Percentiles rank a stretch among this genome's conserved stretches.
Evolutionary conservation across 495 filamentous ascomycete genomes (phyloP).

Genomic region (Annulohypoxylon stygium): DNA sequence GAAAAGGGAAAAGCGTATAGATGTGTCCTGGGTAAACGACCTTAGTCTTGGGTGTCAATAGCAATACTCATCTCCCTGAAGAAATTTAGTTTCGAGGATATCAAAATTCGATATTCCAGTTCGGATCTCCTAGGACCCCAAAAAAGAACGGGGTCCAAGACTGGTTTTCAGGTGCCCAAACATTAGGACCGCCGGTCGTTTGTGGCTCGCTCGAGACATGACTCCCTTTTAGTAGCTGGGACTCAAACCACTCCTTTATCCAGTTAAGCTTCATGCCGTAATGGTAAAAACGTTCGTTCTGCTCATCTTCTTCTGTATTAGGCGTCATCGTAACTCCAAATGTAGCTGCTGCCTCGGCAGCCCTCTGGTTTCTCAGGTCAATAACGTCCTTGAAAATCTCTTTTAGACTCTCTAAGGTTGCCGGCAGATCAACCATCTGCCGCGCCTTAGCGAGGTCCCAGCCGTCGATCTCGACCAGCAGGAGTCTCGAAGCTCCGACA

Average conservation of each 20-base stretch:
- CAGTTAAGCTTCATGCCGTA: constrained; percentile 37
- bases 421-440: constrained; percentile 39
- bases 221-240: constrained; percentile 8
- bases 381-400: constrained; percentile 17
- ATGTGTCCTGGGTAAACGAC: too few relatives aligned
- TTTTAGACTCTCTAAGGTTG: constrained; percentile 37
- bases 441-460: constrained; percentile 49
- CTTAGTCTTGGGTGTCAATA: not conserved
- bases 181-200: not conserved
- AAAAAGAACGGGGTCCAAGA: constrained; percentile 43
- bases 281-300: constrained; percentile 29
- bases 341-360: constrained; percentile 29
- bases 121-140: constrained; percentile 35
- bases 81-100: not conserved
- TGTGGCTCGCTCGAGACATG: constrained; percentile 13
- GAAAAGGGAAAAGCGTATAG: not conserved
- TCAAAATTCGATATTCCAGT: constrained; percentile 46
- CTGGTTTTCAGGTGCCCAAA: constrained; percentile 33
- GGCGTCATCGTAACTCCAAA: constrained; percentile 21
- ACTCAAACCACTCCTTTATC: constrained; percentile 44
- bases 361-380: constrained; percentile 24
- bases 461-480: constrained; percentile 44
- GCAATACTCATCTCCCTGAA: not conserved
- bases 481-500: constrained; percentile 46
- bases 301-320: constrained; percentile 36